Evolutionary conservation across 2,329 filamentous ascomycete species (phyloP), one percentile per base, ranked within the genome.

Genomic region (Fusarium fujikuroi): DNA sequence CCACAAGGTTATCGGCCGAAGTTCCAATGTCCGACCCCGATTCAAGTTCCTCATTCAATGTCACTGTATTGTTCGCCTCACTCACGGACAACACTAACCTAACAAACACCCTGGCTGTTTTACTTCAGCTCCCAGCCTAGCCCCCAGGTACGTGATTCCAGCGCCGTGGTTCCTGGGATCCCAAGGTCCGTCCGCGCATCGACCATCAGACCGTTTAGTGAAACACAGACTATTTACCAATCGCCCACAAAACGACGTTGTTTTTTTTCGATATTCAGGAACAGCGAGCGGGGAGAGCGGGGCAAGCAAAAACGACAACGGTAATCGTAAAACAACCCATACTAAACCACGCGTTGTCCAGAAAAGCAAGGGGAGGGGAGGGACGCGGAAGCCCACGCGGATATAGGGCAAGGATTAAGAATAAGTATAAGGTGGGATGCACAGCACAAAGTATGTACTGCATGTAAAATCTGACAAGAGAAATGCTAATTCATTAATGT

Each of bases 351-450:
- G 46, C 32, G 25, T 9, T 53, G 37, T n/a, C 12, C 14, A 12
- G 23, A 28, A 28, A 18, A 16, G 40, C 30, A n/a, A 44, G 40
- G 60, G 12, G 23, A 40, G 14, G 30, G 25, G 12, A 14, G 23
- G 25, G 12, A 14, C 5, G 11, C 23, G 9, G 39, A 49, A 37
- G 36, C 21, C 60, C 50, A 47, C 59, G 66, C 65, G 66, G 65
- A 57, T 69, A 65, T 69, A 63, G 66, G 46, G 10, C 66, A 42
- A n/a, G 66, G 65, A 52, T 59, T 18, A 40, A 9, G 30, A 59
- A 32, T 44, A 60, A 52, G 43, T 32, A 58, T 49, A 47, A 46
- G 28, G 25, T 21, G 42, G 34, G 34, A 39, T 53, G 14, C 23
- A 25, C 3, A 28, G 19, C 50, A n/a, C 5, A 34, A 21, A 23